phyloP scores from a whole-genome alignment of 2,329 filamentous ascomycete genomes.

The Alternaria sp. region DNA sequence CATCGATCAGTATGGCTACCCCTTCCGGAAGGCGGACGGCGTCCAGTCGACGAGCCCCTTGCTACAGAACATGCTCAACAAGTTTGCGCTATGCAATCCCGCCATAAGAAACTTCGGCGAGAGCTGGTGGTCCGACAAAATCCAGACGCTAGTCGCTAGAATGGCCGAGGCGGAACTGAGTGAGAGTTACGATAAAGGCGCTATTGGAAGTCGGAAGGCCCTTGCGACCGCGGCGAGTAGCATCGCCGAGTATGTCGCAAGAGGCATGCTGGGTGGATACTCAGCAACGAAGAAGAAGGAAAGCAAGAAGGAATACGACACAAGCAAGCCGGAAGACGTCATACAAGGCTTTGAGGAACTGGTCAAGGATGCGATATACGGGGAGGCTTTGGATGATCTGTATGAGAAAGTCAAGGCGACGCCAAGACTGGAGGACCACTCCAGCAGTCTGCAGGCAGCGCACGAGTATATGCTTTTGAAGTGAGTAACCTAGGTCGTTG shows the following conservation, averaged over 20 bases:
- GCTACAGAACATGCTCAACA: constrained; percentile 71
- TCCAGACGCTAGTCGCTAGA: constrained; percentile 41
- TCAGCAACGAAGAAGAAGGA: constrained; percentile 49
- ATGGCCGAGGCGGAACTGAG: constrained; percentile 73
- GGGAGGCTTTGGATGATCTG: constrained; percentile 68
- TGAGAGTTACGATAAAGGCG: constrained; percentile 82
- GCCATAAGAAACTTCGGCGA: constrained; percentile 67
- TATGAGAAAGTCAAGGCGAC: constrained; percentile 67
- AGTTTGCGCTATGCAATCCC: constrained; percentile 69
- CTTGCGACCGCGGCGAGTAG: constrained; percentile 74
- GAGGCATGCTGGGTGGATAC: constrained; percentile 70
- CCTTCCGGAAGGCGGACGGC: constrained; percentile 61
- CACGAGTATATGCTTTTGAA: constrained; percentile 74
- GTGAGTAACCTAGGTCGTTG: constrained; percentile 54
- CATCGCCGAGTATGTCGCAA: constrained; percentile 71
- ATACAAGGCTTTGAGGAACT: constrained; percentile 70
- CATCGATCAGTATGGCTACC: constrained; percentile 72
- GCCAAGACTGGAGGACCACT: constrained; percentile 68
- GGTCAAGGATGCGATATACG: constrained; percentile 71
- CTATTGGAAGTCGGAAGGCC: constrained; percentile 75
- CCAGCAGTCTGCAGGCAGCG: constrained; percentile 66
- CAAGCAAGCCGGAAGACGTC: constrained; percentile 65
- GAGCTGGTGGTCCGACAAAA: constrained; percentile 53
- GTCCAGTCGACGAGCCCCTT: constrained; percentile 65
- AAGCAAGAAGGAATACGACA: constrained; percentile 60